These are phyloP conservation scores for Termitomyces sp. DNA, from an alignment of 768 basidiomycete genomes.

Conservation along the genomic window DNA sequence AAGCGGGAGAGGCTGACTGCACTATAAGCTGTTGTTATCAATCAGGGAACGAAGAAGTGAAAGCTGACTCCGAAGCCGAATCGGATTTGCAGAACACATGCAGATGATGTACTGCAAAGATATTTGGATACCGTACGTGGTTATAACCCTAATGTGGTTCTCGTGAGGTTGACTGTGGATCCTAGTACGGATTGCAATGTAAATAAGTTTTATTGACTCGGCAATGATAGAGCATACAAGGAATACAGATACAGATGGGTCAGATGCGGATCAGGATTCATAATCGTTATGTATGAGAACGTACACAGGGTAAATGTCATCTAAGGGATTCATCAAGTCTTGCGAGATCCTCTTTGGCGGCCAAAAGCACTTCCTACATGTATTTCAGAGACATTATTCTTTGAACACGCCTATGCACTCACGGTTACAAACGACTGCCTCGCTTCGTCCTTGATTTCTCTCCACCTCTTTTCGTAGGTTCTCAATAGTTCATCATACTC, in stretches of 20 bases:
- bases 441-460: conserved; percentile 67
- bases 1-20: too few relatives aligned
- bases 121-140: conserved; percentile 15
- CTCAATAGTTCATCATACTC: conserved; percentile 54
- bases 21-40: neutral
- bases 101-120: conserved; percentile 26
- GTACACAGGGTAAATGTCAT: conserved; percentile 7
- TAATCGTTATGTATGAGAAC: neutral
- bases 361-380: conserved; percentile 45
- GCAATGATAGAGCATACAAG: neutral
- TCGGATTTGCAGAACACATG: conserved; percentile 8
- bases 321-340: conserved; percentile 33
- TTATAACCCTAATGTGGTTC: conserved; percentile 15
- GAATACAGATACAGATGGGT: neutral
- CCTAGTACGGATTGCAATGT: conserved; percentile 4
- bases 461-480: conserved; percentile 64
- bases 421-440: conserved; percentile 61
- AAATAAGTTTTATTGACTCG: conserved; percentile 6
- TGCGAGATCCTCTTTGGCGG: conserved; percentile 52
- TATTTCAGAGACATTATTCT: neutral
- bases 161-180: neutral
- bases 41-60: neutral
- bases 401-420: conserved; percentile 13
- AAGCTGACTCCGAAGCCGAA: neutral
- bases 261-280: conserved; percentile 2